Percentiles rank a stretch among this genome's conserved stretches.
Conservation (phyloP, 805 yeast species). For the Barnettozyma populi region DNA sequence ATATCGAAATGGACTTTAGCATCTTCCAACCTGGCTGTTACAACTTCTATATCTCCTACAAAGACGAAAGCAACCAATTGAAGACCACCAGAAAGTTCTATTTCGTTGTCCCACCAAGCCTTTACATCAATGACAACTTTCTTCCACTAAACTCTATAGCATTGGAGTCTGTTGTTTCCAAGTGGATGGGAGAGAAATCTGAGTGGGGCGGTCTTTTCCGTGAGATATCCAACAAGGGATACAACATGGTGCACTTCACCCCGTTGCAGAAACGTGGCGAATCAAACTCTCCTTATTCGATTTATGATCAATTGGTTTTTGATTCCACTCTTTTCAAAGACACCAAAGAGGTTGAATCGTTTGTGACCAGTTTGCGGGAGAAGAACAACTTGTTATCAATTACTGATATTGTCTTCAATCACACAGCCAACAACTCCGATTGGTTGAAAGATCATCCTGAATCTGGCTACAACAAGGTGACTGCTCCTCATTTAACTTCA, state of each 20-base stretch:
- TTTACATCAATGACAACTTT: conserved; percentile 48
- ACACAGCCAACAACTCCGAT: conserved; percentile 83
- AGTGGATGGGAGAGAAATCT: conserved; percentile 73
- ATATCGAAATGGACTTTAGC: conserved; percentile 53
- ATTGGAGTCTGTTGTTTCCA: conserved; percentile 80
- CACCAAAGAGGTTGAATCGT: conserved; percentile 44
- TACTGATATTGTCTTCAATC: conserved; percentile 93
- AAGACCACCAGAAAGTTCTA: conserved; percentile 55
- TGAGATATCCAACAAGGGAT: conserved; percentile 66
- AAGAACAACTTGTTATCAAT: conserved; percentile 64
- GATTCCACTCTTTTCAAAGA: conserved; percentile 61
- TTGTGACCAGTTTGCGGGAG: conserved; percentile 45
- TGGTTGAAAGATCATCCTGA: conserved; percentile 90
- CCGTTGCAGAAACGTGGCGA: conserved; percentile 88
- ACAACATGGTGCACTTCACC: conserved; percentile 94
- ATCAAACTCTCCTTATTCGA: conserved; percentile 90
- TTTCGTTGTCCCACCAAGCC: conserved; percentile 77
- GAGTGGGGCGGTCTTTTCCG: conserved; percentile 66
- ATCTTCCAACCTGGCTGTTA: conserved; percentile 75
- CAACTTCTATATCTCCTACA: conserved; percentile 64
- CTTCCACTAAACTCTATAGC: conserved; percentile 74
- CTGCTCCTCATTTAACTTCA: conserved; percentile 83
- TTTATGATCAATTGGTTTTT: conserved; percentile 75
- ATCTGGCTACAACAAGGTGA: conserved; percentile 75
- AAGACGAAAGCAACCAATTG: conserved; percentile 29